Evolutionary conservation across 306 rosid genomes (phyloP).

Genomic region (Alnus glutinosa): DNA sequence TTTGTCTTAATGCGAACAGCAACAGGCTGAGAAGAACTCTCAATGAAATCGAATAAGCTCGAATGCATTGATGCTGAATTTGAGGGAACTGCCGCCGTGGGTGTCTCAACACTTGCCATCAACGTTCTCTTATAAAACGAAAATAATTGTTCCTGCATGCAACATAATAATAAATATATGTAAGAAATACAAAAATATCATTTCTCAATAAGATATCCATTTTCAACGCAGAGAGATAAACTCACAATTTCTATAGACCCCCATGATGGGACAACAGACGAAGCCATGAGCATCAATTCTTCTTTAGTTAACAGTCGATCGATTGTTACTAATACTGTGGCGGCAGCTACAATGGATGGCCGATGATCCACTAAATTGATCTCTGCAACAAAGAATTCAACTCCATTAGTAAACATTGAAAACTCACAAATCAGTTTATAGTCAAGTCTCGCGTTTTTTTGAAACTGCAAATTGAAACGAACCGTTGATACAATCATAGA

Average conservation of each 20-base stretch:
- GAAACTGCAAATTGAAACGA: not conserved
- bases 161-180: not conserved
- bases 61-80: constrained; percentile 34
- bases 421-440: not conserved
- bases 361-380: constrained; percentile 54
- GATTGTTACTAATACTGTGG: constrained; percentile 64
- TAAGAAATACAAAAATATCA: no score
- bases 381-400: constrained; percentile 35
- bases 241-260: constrained; percentile 67
- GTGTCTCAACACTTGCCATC: constrained; percentile 44
- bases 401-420: not conserved
- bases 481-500: not conserved
- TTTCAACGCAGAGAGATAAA: not conserved
- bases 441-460: not conserved
- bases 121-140: constrained; percentile 64
- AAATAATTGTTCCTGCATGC: constrained; percentile 60
- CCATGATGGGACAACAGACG: constrained; percentile 41
- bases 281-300: no score
- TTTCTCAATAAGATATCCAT: not conserved
- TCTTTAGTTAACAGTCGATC: constrained; percentile 42
- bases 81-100: constrained; percentile 32
- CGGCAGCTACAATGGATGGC: constrained; percentile 73
- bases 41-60: constrained; percentile 42
- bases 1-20: constrained; percentile 64
- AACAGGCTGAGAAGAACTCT: constrained; percentile 40